Evolutionary conservation across 495 filamentous ascomycete genomes (phyloP).

Genomic region (Penicillium coffeae): DNA sequence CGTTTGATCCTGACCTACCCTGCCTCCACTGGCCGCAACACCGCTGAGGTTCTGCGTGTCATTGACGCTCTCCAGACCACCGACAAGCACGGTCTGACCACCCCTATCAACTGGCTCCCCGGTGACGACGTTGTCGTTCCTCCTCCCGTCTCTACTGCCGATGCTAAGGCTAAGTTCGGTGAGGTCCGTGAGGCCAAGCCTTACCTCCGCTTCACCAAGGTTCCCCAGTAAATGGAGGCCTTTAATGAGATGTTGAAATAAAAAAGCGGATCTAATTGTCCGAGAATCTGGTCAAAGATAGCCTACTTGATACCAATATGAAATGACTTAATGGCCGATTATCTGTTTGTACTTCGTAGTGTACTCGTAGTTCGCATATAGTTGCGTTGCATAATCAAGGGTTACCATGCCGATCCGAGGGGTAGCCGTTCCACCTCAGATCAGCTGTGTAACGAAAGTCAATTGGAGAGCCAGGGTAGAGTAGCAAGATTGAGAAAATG

Average conservation of each 20-base stretch:
- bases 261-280: conserved; percentile 6
- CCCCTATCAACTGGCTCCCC: conserved; percentile 60
- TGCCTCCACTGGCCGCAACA: conserved; percentile 61
- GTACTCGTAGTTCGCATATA: too few species aligned
- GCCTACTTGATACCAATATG: conserved; percentile 22
- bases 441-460: too few species aligned
- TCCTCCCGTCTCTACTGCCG: conserved; percentile 56
- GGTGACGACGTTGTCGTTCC: conserved; percentile 69
- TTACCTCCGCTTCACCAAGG: conserved; percentile 47
- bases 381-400: too few species aligned
- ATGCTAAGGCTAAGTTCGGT: conserved; percentile 65
- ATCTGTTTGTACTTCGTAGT: too few species aligned
- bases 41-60: conserved; percentile 61
- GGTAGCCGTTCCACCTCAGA: background rate
- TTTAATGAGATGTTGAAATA: conserved; percentile 20
- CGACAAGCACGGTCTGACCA: conserved; percentile 60
- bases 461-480: too few species aligned
- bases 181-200: conserved; percentile 63
- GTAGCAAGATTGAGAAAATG: too few species aligned
- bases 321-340: conserved; percentile 9
- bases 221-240: conserved; percentile 30
- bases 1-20: conserved; percentile 66
- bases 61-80: conserved; percentile 62
- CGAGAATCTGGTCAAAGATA: conserved; percentile 2
- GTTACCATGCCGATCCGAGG: background rate